Conservation (phyloP, 2,329 filamentous ascomycete species). For the Myotisia sp. region DNA sequence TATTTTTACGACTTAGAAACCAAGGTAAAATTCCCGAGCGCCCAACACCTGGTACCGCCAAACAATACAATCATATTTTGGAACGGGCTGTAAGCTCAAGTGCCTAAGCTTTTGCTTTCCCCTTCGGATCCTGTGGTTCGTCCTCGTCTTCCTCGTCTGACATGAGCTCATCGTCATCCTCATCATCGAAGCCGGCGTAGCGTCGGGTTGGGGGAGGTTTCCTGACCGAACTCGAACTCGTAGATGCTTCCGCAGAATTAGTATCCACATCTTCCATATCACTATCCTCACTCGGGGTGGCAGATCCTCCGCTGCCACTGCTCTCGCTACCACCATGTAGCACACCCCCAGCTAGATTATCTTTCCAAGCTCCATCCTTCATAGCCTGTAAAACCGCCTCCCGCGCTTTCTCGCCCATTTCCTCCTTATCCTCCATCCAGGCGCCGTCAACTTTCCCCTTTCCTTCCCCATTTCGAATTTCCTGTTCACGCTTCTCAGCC, state of each 20-base stretch:
- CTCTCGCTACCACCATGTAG: slow-evolving; percentile 25
- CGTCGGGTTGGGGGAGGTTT: slow-evolving; percentile 20
- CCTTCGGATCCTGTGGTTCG: slow-evolving; percentile 23
- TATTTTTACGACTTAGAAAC: too few species aligned
- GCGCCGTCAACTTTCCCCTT: slow-evolving; percentile 60
- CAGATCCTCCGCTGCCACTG: slow-evolving; percentile 17
- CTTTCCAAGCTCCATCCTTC: slow-evolving; percentile 42
- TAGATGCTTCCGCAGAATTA: slow-evolving; percentile 16
- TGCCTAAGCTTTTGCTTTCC: slow-evolving; percentile 21
- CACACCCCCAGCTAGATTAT: slow-evolving; percentile 27
- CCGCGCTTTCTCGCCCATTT: slow-evolving; percentile 67
- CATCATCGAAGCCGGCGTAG: slow-evolving; percentile 36
- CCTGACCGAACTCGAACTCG: slow-evolving; percentile 14
- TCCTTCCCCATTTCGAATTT: slow-evolving; percentile 57
- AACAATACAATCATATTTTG: too few species aligned
- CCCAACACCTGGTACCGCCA: too few species aligned
- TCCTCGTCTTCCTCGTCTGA: slow-evolving; percentile 27
- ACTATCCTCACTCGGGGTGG: slow-evolving; percentile 23
- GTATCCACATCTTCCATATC: slow-evolving; percentile 23
- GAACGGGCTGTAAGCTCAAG: too few species aligned
- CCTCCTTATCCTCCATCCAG: slow-evolving; percentile 92
- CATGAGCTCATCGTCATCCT: slow-evolving; percentile 31
- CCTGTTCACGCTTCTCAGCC: slow-evolving; percentile 69
- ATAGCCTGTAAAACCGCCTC: slow-evolving; percentile 62
- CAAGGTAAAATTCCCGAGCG: too few species aligned